These are phyloP conservation scores for Oxytropis ochrocephala DNA, from an alignment of 306 rosid species.

Conservation along the genomic window DNA sequence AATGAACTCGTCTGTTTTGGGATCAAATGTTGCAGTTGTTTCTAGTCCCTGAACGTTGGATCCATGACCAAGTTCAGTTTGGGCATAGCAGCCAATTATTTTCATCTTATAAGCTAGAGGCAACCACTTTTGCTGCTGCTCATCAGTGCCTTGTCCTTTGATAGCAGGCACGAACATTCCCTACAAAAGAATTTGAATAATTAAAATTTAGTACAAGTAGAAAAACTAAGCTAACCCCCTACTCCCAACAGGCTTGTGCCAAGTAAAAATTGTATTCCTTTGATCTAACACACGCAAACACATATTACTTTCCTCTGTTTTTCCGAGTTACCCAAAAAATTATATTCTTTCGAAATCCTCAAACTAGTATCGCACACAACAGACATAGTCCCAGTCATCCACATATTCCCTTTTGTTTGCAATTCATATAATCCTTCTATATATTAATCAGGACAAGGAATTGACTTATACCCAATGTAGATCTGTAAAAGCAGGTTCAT, in stretches of 20 bases:
- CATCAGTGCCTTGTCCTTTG: conserved; percentile 86
- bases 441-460: conserved; percentile 1
- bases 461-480: conserved; percentile 84
- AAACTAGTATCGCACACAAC: not conserved
- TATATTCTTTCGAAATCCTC: not conserved
- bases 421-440: not conserved
- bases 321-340: not conserved
- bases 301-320: not conserved
- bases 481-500: conserved; percentile 81
- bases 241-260: not conserved
- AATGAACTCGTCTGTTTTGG: conserved; percentile 72
- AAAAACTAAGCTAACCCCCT: not conserved
- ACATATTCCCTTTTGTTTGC: not conserved
- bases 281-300: not conserved
- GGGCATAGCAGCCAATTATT: conserved; percentile 98
- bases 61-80: conserved; percentile 99
- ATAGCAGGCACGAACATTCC: conserved; percentile 93
- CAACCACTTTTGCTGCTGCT: conserved; percentile 89
- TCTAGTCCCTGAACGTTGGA: conserved; percentile 98
- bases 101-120: conserved; percentile 85
- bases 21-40: conserved; percentile 94
- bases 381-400: not conserved
- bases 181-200: conserved; percentile 33
- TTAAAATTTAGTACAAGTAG: conserved; percentile 4
- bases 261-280: not conserved